phyloP scores from a whole-genome alignment of 805 yeast genomes.

The Wickerhamiella bombiphila region DNA sequence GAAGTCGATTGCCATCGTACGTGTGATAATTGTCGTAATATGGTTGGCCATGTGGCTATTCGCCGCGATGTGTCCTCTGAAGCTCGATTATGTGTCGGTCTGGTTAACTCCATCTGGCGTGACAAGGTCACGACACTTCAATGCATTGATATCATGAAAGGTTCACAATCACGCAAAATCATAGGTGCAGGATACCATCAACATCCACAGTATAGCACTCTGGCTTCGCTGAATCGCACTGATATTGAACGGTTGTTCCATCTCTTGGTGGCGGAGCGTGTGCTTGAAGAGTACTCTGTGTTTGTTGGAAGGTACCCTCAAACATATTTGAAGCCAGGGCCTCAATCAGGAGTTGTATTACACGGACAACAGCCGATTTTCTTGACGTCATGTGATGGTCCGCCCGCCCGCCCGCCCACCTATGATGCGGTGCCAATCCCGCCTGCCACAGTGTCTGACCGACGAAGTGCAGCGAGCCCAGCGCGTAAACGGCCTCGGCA shows the following conservation, averaged over 20 bases:
- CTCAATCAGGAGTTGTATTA: too few relatives aligned
- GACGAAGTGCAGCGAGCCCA: too few relatives aligned
- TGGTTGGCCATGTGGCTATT: constrained; percentile 27
- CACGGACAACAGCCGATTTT: too few relatives aligned
- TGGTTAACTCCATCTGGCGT: constrained; percentile 41
- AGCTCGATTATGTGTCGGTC: constrained; percentile 42
- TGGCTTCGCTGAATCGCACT: constrained; percentile 46
- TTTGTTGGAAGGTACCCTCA: constrained; percentile 68
- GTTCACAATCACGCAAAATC: constrained; percentile 46
- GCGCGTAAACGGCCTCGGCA: too few relatives aligned
- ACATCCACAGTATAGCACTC: constrained; percentile 54
- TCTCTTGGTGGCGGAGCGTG: constrained; percentile 50
- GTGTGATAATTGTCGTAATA: constrained; percentile 68
- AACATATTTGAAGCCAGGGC: constrained; percentile 55
- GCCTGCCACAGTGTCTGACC: too few relatives aligned
- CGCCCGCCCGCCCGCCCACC: too few relatives aligned
- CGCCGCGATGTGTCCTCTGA: constrained; percentile 48
- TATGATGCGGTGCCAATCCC: too few relatives aligned
- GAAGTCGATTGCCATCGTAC: constrained; percentile 46
- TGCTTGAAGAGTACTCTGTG: constrained; percentile 55
- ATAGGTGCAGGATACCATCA: constrained; percentile 50
- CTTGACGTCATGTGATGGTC: too few relatives aligned
- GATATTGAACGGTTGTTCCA: constrained; percentile 75
- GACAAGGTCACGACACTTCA: constrained; percentile 57
- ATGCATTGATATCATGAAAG: constrained; percentile 58